Base-by-base conservation (phyloP, 257 asterid species). In the Ajuga chamaepitys region DNA sequence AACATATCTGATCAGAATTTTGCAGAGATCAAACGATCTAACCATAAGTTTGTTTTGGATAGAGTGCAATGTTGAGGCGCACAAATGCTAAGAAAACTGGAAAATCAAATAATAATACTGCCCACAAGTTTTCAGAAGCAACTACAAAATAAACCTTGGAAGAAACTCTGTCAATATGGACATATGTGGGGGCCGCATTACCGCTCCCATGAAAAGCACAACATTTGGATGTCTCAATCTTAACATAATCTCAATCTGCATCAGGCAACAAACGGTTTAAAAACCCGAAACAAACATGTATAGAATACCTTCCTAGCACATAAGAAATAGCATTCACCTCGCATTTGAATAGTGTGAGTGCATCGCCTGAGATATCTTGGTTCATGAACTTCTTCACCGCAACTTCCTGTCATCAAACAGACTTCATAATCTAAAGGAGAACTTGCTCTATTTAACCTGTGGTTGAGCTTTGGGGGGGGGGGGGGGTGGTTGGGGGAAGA, bases 171-270 rank as follows among this genome's bases (percentile, higher is more conserved):
- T 90, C 81, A 90, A 68, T 79, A 94, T 94, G 72, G 99, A 90
- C 78, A 94, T 82, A 78, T 90, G 87, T 38, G 99, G 99, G 63
- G 99, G 96, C 14, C 81, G 85, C 46, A 88, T 81, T 64, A 94
- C 99, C 0, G 99, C 99, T 74, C 99, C 99, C 99, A 90, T 94
- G 81, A 94, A 86, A 70, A 94, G 95, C 46, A 94, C 99, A 53
- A 94, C 92, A 81, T 94, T 94, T 2, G 99, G 99, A 80, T 94
- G 99, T 67, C 97, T 90, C 89, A 94, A 65, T 75, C 99, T 80
- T 78, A 86, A 75, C 99, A 94, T 94, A 70, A 94, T 88, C 72
- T 88, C 97, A 60, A 94, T 75, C 99, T 94, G 78, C 73, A 82
- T 34, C 55, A 73, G 11, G 48, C 7, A 70, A 41, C 14, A 47